Percentiles rank a stretch among this genome's conserved stretches.
phyloP scores from a whole-genome alignment of 306 rosid genomes.

The Luffa acutangula region DNA sequence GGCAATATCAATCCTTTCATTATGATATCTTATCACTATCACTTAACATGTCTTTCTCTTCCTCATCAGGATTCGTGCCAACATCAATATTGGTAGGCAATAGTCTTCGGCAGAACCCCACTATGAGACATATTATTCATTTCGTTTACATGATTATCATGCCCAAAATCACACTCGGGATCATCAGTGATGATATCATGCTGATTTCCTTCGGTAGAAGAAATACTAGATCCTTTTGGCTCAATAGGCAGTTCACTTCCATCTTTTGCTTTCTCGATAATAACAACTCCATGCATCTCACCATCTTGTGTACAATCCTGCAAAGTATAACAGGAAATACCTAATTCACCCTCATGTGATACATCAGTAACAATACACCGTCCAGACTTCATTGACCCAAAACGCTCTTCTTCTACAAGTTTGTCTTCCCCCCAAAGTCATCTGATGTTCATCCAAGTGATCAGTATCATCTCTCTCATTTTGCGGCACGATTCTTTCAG shows the following conservation, averaged over 20 bases:
- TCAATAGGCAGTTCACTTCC: conserved; percentile 11
- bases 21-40: conserved; percentile 27
- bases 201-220: conserved; percentile 7
- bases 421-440: conserved; percentile 13
- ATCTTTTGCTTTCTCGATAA: conserved; percentile 8
- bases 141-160: conserved; percentile 18
- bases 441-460: conserved; percentile 16
- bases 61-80: conserved; percentile 12
- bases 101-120: conserved; percentile 17
- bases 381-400: conserved; percentile 18
- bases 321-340: conserved; percentile 12
- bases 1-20: conserved; percentile 24
- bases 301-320: not conserved
- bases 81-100: conserved; percentile 23
- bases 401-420: conserved; percentile 8
- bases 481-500: conserved; percentile 9
- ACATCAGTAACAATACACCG: conserved; percentile 9
- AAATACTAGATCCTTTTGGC: conserved; percentile 13
- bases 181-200: not conserved
- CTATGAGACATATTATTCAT: conserved; percentile 10
- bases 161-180: conserved; percentile 14
- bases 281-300: not conserved
- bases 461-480: conserved; percentile 14
- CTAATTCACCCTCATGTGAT: conserved; percentile 14
- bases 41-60: conserved; percentile 19